Base-by-base conservation (phyloP, 192 early-diverging fungal species). In the Mortierella antarctica region DNA sequence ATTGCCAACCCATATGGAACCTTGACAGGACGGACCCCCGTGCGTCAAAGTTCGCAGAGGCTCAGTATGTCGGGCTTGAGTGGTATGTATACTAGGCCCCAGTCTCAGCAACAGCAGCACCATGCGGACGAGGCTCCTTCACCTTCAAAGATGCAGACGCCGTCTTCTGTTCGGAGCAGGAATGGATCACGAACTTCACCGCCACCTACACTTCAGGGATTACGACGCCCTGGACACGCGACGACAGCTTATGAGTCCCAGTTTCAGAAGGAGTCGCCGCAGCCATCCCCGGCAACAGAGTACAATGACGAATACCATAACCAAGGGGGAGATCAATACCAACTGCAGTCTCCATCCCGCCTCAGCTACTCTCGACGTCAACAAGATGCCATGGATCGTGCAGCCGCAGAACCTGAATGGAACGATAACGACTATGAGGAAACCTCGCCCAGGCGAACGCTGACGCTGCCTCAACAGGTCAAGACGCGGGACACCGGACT, bases 1-100 rank as follows among this genome's bases (percentile, higher is more conserved):
- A 45, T 61, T 13, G 2, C 67, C 5, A 74, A 74, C 40, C 64
- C 64, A 7, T 62, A 74, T 52, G 73, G 73, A 7, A 67, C 73
- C 5, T 56, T 74, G 14, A 15, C 45, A 14, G 64, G 50, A 62
- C 57, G 73, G 14, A 61, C 65, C 5, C 70, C 31, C 1, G 41
- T 31, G 15, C 70, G 64, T 46, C 8, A 12, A 17, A 54, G 47
- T 31, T 44, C 57, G 6, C 71, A 57, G 39, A 55, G 71, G 23
- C 15, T 47, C 10, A 73, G 71, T 49, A 5, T 73, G 41, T 57
- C 71, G 39, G 71, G 71, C 13, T n/a, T 48, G 31, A 73, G 62
- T 4, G 52, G 50, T 4, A 47, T 58, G 0, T 73, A 58, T 46
- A 42, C 71, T 12, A 73, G 54, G 17, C 44, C 44, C n/a, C 60